Base-by-base conservation (phyloP, 192 early-diverging fungal genomes). In the Coemansia sp. region DNA sequence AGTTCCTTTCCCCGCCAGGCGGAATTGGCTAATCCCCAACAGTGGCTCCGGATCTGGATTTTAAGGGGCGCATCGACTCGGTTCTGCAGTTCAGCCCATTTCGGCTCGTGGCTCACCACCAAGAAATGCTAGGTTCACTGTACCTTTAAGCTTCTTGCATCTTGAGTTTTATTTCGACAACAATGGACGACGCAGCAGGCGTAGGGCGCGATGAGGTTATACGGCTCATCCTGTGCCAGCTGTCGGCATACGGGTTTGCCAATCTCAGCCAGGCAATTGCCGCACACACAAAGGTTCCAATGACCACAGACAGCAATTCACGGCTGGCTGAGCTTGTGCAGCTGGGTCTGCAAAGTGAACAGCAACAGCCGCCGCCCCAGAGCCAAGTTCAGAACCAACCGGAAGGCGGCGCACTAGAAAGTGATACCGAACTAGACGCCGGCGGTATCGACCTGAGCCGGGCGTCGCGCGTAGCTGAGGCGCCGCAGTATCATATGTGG, bases 281-380 rank as follows among this genome's bases (percentile, higher is more conserved):
- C 9, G 80, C 87, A 29, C 81, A 89, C 70, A 85, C 93, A 67
- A 86, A 84, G 73, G 83, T 85, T 49, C 70, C 74, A 11, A 84
- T 79, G 70, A 85, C 78, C 47, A 82, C 83, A 72, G 85, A 81
- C 62, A 87, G 85, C 61, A 88, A 79, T 38, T 73, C 85, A 22
- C 80, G 71, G 56, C 79, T 90, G 35, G 80, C 83, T 5, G 88
- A 90, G 68, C 75, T 89, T 54, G 79, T 90, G 27, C 74, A 55
- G 41, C 76, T 87, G 23, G 90, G 87, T 9, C 72, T 86, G 73
- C 85, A 84, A 17, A 80, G 86, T 65, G 85, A 86, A 66, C 79
- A 43, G 59, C 59, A 49, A 35, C 47, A 22, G 39, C 59, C 17
- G 23, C 32, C 10, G 43, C 22, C 2, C 2, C 41, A 23, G 19